phyloP scores from a whole-genome alignment of 345 rosid genomes.

The Pistacia atlantica region DNA sequence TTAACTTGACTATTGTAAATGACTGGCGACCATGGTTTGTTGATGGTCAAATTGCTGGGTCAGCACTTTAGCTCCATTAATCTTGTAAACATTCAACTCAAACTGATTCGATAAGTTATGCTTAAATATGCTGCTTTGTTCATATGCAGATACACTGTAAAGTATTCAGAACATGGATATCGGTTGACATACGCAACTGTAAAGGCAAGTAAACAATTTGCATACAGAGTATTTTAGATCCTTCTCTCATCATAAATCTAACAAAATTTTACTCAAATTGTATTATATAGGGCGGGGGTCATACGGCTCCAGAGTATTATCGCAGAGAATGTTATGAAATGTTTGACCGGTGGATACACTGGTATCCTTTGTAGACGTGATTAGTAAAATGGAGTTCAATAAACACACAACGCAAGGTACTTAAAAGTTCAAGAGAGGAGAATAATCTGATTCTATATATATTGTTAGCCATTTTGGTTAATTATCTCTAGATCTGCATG shows the following conservation, averaged over 20 bases:
- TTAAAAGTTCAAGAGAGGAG: too few species aligned
- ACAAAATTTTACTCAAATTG: neutral
- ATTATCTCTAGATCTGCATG: too few species aligned
- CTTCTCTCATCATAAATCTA: neutral
- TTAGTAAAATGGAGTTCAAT: too few species aligned
- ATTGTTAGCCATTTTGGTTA: too few species aligned
- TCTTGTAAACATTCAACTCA: neutral
- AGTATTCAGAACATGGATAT: slow-evolving; percentile 21
- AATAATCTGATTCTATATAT: too few species aligned
- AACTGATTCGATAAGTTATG: neutral
- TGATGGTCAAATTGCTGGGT: slow-evolving; percentile 40
- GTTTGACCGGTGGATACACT: slow-evolving; percentile 25
- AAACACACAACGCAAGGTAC: too few species aligned
- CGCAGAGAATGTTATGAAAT: slow-evolving; percentile 25
- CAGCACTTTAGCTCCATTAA: neutral
- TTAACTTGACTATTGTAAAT: slow-evolving; percentile 25
- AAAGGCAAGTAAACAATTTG: slow-evolving; percentile 24
- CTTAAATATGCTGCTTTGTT: neutral
- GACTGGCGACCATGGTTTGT: slow-evolving; percentile 33
- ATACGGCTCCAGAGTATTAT: slow-evolving; percentile 31
- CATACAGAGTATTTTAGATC: neutral
- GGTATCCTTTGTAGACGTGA: slow-evolving; percentile 3
- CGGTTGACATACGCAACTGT: slow-evolving; percentile 36
- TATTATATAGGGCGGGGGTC: slow-evolving; percentile 31
- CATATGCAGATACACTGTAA: slow-evolving; percentile 30